These are phyloP conservation scores for Aegilops tauschii DNA, from an alignment of 176 grass and related monocot genomes.

Conservation along the genomic window DNA sequence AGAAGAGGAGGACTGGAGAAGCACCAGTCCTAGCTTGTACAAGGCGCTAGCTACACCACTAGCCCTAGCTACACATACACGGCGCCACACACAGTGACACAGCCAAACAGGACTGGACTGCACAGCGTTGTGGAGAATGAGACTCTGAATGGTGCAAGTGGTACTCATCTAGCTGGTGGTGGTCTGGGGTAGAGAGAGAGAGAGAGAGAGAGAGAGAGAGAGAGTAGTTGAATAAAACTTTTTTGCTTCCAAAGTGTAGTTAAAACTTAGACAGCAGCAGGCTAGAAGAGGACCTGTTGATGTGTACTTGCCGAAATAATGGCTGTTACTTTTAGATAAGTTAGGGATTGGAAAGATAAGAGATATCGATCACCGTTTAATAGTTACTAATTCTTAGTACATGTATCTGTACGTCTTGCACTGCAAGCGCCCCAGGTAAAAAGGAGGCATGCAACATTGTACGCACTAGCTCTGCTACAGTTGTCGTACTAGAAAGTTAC, in stretches of 20 bases:
- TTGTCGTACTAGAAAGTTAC: not conserved
- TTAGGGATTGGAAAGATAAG: not conserved
- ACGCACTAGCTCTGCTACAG: not conserved
- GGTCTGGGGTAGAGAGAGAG: not conserved
- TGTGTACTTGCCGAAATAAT: slow-evolving; percentile 25
- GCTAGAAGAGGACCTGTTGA: slow-evolving; percentile 32
- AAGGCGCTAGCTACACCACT: slow-evolving; percentile 9
- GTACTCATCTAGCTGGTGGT: slow-evolving; percentile 20
- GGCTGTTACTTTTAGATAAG: slow-evolving; percentile 43
- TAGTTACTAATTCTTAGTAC: not conserved
- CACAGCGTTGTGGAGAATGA: slow-evolving; percentile 25
- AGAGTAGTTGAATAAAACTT: not conserved
- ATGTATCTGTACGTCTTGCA: slow-evolving; percentile 5
- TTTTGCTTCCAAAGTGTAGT: slow-evolving; percentile 12
- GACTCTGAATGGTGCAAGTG: slow-evolving; percentile 46
- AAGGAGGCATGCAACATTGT: slow-evolving; percentile 10
- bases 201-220: not conserved
- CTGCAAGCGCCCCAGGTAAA: not conserved
- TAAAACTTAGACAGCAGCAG: slow-evolving; percentile 34
- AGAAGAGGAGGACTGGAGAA: slow-evolving; percentile 10
- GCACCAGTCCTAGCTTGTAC: slow-evolving; percentile 12
- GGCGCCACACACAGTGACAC: slow-evolving; percentile 23
- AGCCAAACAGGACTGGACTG: not conserved
- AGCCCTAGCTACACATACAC: slow-evolving; percentile 49
- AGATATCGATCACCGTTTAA: not conserved